Conservation (phyloP, 257 asterid genomes). For the Echites panduratus region DNA sequence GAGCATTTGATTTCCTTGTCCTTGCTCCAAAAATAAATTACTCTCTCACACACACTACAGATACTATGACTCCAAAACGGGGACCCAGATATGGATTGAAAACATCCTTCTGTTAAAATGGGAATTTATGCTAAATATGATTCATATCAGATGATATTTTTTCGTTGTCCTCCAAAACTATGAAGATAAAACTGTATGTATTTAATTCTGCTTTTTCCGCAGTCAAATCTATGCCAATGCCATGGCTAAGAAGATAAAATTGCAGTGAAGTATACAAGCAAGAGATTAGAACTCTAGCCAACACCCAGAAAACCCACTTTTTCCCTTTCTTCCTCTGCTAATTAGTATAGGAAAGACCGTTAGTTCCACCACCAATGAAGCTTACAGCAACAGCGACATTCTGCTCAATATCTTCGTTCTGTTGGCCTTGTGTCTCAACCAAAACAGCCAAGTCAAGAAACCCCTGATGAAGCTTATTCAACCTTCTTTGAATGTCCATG, state of each 20-base stretch:
- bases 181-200: too few species aligned
- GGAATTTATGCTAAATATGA: neutral
- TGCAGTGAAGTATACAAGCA: conserved; percentile 64
- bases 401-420: conserved; percentile 57
- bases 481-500: conserved; percentile 78
- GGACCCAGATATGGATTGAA: neutral
- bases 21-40: neutral
- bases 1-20: too few species aligned
- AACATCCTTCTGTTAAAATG: neutral
- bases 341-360: conserved; percentile 60
- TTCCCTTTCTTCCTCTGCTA: conserved; percentile 52
- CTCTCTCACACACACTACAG: neutral
- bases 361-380: conserved; percentile 70
- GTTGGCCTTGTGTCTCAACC: conserved; percentile 74
- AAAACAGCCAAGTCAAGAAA: conserved; percentile 84
- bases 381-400: conserved; percentile 63
- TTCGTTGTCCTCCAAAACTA: neutral
- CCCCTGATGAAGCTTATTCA: conserved; percentile 83
- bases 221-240: too few species aligned
- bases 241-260: neutral
- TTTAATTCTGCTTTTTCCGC: too few species aligned
- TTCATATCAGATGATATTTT: neutral
- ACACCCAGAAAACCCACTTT: conserved; percentile 56
- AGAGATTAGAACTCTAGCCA: conserved; percentile 43
- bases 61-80: neutral